phyloP scores from a whole-genome alignment of 2,329 filamentous ascomycete species.

The Pseudogymnoascus sp. region DNA sequence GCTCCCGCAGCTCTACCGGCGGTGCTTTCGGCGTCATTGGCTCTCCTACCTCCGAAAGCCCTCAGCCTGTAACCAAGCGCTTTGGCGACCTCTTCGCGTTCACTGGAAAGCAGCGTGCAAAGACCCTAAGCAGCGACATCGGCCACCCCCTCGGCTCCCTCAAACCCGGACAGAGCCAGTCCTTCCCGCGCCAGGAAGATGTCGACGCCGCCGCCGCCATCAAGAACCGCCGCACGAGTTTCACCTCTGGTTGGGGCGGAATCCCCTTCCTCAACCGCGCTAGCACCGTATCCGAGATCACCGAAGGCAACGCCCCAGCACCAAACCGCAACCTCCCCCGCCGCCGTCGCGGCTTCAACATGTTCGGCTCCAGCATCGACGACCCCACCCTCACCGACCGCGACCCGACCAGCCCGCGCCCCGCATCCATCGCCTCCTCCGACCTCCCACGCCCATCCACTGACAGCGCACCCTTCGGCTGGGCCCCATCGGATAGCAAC shows the following conservation, averaged over 20 bases:
- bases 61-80: conserved; percentile 39
- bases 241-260: conserved; percentile 44
- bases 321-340: conserved; percentile 21
- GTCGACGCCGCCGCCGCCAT: conserved; percentile 44
- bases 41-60: conserved; percentile 28
- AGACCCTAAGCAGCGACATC: conserved; percentile 45
- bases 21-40: conserved; percentile 24
- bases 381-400: conserved; percentile 38
- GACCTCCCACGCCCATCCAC: conserved; percentile 70
- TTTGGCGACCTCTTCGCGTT: conserved; percentile 49
- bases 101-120: conserved; percentile 52
- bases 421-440: conserved; percentile 58
- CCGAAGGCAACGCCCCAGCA: conserved; percentile 26
- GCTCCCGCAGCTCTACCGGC: conserved; percentile 22
- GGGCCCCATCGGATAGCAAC: conserved; percentile 39
- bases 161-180: conserved; percentile 66
- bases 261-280: conserved; percentile 31
- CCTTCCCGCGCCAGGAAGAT: conserved; percentile 57
- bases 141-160: conserved; percentile 60
- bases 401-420: conserved; percentile 52
- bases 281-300: conserved; percentile 16
- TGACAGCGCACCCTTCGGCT: conserved; percentile 69
- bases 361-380: conserved; percentile 46
- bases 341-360: conserved; percentile 23
- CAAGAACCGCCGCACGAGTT: conserved; percentile 46